These are phyloP conservation scores for Sherardia arvensis DNA, from an alignment of 257 asterid species.

Conservation along the genomic window DNA sequence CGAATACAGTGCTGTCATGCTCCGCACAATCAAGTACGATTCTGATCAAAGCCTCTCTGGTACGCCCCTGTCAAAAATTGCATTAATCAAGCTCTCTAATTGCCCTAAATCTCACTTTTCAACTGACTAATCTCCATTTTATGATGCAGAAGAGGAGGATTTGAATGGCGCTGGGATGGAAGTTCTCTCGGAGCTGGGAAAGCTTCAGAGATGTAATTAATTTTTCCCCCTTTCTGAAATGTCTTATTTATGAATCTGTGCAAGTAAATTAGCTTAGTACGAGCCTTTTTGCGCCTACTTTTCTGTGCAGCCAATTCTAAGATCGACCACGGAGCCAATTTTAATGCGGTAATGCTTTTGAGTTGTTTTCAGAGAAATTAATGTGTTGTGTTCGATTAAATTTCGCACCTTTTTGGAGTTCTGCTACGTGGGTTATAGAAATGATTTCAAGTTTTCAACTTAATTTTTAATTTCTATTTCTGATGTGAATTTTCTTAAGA, in stretches of 20 bases:
- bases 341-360: neutral
- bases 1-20: neutral
- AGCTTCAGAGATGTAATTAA: conserved; percentile 37
- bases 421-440: neutral
- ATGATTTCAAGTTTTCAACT: neutral
- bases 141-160: conserved; percentile 42
- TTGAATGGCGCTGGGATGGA: conserved; percentile 36
- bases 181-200: conserved; percentile 53
- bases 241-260: neutral
- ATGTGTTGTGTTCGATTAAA: neutral
- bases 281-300: conserved; percentile 10
- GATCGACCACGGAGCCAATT: conserved; percentile 17
- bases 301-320: conserved; percentile 36
- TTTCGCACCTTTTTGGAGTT: neutral
- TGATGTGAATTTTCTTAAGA: neutral
- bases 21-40: conserved; percentile 12
- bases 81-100: neutral
- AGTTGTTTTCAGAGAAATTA: neutral
- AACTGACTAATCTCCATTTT: neutral
- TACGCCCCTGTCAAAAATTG: conserved; percentile 9
- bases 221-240: neutral
- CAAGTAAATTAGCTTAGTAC: neutral
- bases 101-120: neutral
- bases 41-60: conserved; percentile 83
- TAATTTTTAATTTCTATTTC: too few species aligned